Conservation (phyloP, 1,139 yeast genomes). For the Ashbya aceris region DNA sequence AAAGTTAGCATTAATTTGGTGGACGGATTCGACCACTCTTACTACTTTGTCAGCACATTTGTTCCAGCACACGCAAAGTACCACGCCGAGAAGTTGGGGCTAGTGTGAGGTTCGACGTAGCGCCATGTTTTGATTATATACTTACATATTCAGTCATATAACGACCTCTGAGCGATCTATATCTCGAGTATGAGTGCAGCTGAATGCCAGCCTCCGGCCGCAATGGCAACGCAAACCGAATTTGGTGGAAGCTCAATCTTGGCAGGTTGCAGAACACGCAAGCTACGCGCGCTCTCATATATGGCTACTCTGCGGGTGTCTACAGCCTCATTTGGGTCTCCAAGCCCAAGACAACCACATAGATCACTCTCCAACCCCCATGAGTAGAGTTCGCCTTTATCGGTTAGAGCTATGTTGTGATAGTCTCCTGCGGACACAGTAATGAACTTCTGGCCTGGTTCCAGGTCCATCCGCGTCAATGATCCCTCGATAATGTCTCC, state of each 20-base stretch:
- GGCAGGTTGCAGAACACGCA: slow-evolving; percentile 39
- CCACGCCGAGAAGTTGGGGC: background rate
- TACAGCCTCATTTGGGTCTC: slow-evolving; percentile 32
- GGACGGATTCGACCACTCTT: slow-evolving; percentile 86
- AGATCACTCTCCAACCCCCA: slow-evolving; percentile 62
- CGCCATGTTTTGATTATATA: background rate
- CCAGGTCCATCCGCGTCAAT: slow-evolving; percentile 28
- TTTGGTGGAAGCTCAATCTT: slow-evolving; percentile 34
- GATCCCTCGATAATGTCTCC: slow-evolving; percentile 20
- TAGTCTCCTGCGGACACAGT: slow-evolving; percentile 66
- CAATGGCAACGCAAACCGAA: slow-evolving; percentile 37
- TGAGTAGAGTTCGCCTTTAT: slow-evolving; percentile 48
- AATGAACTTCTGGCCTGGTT: slow-evolving; percentile 37
- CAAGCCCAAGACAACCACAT: slow-evolving; percentile 70
- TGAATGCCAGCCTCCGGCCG: slow-evolving; percentile 81
- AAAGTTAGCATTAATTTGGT: slow-evolving; percentile 53
- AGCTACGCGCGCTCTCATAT: slow-evolving; percentile 31
- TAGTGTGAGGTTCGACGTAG: background rate
- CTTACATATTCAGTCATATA: too few relatives aligned
- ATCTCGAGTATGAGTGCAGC: slow-evolving; percentile 40
- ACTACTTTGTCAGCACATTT: slow-evolving; percentile 75
- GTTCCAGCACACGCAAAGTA: slow-evolving; percentile 63
- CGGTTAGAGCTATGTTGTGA: slow-evolving; percentile 55
- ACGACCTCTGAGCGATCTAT: background rate
- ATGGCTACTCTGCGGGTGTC: slow-evolving; percentile 26